These are phyloP conservation scores for Secale cereale DNA, from an alignment of 176 grass and related monocot genomes.

Conservation along the genomic window DNA sequence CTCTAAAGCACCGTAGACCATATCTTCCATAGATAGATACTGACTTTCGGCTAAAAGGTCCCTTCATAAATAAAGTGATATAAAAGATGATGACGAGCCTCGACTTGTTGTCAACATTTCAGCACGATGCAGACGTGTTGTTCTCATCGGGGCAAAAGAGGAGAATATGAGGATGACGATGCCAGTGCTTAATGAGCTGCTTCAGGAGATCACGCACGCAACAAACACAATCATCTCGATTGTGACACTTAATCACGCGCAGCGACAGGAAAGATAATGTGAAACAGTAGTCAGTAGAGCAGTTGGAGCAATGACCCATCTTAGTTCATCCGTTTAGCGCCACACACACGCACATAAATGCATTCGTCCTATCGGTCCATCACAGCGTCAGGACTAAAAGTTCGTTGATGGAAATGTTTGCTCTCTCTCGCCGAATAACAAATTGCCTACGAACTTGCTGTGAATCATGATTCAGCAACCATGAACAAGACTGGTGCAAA, in stretches of 20 bases:
- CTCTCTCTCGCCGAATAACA: no score
- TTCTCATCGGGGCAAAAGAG: background rate
- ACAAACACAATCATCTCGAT: conserved; percentile 3
- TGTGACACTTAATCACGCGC: background rate
- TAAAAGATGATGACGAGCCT: background rate
- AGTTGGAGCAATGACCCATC: background rate
- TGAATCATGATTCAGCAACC: no score
- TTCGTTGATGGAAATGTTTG: no score
- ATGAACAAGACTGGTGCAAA: no score
- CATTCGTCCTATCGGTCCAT: background rate
- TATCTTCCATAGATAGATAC: no score
- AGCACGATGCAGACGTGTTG: background rate
- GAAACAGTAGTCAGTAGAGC: background rate
- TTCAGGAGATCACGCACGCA: background rate
- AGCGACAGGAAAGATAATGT: background rate
- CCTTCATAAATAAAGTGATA: background rate
- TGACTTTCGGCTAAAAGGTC: background rate
- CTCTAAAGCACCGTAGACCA: no score
- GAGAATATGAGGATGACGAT: background rate
- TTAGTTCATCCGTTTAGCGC: background rate
- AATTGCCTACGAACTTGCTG: no score
- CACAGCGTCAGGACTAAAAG: background rate
- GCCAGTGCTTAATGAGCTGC: background rate
- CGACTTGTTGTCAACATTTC: background rate
- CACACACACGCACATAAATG: background rate